phyloP scores from a whole-genome alignment of 2,329 filamentous ascomycete genomes.

The Tothia fuscella region DNA sequence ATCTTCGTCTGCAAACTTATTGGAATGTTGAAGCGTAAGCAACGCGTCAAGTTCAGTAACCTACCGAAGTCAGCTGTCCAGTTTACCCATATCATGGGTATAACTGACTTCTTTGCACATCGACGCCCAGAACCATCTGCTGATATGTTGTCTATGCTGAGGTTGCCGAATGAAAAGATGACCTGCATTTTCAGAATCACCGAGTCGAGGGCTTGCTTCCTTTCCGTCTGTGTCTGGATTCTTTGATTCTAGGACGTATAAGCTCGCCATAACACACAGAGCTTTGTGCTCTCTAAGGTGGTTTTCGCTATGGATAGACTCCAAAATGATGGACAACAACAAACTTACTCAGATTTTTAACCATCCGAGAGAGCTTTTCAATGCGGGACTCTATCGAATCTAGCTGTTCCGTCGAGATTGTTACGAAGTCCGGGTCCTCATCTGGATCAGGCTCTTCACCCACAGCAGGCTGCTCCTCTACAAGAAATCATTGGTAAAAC shows the following conservation, averaged over 20 bases:
- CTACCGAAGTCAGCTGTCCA: not conserved
- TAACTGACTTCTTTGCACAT: not conserved
- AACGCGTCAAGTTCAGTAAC: not conserved
- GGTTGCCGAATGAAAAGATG: not conserved
- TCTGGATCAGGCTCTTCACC: not conserved
- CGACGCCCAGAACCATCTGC: not conserved
- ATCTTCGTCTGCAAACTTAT: not conserved
- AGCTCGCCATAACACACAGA: not conserved
- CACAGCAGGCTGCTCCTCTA: not conserved
- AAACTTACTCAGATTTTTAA: not conserved
- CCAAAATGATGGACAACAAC: not conserved
- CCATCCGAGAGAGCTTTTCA: not conserved
- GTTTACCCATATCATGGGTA: not conserved
- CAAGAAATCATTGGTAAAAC: not conserved
- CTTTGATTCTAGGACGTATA: not conserved
- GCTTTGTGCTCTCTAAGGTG: not conserved
- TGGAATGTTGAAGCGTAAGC: not conserved
- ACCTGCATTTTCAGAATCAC: not conserved
- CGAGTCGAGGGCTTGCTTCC: not conserved
- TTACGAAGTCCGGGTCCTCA: not conserved
- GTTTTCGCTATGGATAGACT: not conserved
- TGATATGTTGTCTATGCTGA: not conserved
- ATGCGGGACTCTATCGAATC: not conserved
- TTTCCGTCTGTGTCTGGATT: not conserved
- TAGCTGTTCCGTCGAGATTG: not conserved